Evolutionary conservation across 768 basidiomycete genomes (phyloP), one percentile per base, ranked within the genome.

Genomic region (Psilocybe azurescens): DNA sequence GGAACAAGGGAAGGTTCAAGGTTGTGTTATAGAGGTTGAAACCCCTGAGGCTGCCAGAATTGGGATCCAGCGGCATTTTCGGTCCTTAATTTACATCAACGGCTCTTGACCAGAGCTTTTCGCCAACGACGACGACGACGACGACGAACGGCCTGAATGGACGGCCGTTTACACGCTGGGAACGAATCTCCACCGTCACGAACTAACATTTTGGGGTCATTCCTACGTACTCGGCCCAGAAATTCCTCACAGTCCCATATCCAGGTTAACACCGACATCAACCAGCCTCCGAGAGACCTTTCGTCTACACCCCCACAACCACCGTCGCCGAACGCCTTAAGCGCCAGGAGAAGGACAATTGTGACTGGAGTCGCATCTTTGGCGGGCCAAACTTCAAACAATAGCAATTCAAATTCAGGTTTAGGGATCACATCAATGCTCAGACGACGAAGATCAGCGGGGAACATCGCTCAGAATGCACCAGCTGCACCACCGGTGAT

Each of bases 191-290:
- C 79, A 32, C 76, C 78, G 10, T 67, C 82, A 36, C 80, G 89
- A 59, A 79, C 85, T 59, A 87, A 87, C 62, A 90, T 93, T 73
- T 81, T 93, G 51, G 86, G 89, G 61, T 87, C 87, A 55, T 86
- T 91, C 73, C 80, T 93, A 62, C 86, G 90, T 50, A 79, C 90
- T 63, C 89, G 32, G 11, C 20, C 89, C 16, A 81, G 89, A 67
- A 89, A 88, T 72, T 78, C 83, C 49, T 89, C 89, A 33, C 83
- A 87, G 73, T 87, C 87, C 46, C 71, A 75, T 66, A 72, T 72
- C 20, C 84, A 87, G 72, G 76, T 75, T 76, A 77, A 74, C 74
- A 73, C 70, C 64, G 69, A 74, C 69, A 65, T 71, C 65, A 64
- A 72, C 61, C 63, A 67, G 59, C 51, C 30, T 36, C 16, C 33